Conservation (phyloP, 108 stramenopile species). For the Discostella stelligeroides region DNA sequence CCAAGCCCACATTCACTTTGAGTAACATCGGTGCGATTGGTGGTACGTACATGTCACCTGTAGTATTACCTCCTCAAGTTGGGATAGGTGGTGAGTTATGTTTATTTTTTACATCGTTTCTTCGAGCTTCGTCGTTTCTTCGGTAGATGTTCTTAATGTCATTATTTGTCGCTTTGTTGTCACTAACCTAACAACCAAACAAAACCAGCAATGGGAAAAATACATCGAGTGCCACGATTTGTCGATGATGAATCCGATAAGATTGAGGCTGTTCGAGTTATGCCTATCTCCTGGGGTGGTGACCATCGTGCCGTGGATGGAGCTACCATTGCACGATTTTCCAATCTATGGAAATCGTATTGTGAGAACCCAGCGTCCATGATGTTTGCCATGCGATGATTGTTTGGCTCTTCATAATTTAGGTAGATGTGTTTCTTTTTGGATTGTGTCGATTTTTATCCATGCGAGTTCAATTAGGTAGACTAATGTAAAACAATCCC, state of each 20-base stretch:
- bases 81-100: slow-evolving; percentile 85
- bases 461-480: too few species aligned
- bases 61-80: slow-evolving; percentile 90
- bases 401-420: too few species aligned
- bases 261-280: slow-evolving; percentile 78
- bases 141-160: neutral
- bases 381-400: slow-evolving; percentile 68
- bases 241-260: slow-evolving; percentile 46
- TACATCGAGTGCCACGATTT: slow-evolving; percentile 92
- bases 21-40: slow-evolving; percentile 98
- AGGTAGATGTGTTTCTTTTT: too few species aligned
- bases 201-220: slow-evolving; percentile 83
- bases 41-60: slow-evolving; percentile 93
- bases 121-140: too few species aligned
- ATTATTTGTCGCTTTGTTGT: too few species aligned
- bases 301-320: slow-evolving; percentile 99
- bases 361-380: slow-evolving; percentile 73
- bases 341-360: slow-evolving; percentile 67
- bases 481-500: too few species aligned
- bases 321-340: slow-evolving; percentile 93
- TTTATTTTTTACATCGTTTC: too few species aligned
- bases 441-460: too few species aligned
- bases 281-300: slow-evolving; percentile 95
- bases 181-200: too few species aligned
- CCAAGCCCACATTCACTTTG: slow-evolving; percentile 89